These are phyloP conservation scores for Leccinum ochraceum DNA, from an alignment of 768 basidiomycete species.

Conservation along the genomic window DNA sequence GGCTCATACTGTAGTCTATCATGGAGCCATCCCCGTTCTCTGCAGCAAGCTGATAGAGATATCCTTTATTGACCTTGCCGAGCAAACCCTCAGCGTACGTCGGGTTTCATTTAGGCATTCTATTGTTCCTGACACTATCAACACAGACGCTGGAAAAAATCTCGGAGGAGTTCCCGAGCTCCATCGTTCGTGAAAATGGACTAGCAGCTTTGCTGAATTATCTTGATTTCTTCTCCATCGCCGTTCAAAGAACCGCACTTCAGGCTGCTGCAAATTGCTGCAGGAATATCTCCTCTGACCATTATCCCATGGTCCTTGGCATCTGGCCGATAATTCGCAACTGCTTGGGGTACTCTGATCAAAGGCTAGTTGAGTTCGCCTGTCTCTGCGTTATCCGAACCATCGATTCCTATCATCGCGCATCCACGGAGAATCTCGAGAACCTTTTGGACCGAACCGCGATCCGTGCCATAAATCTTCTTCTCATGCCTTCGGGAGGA, in stretches of 20 bases:
- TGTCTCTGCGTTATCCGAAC: constrained; percentile 93
- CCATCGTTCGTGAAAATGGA: constrained; percentile 95
- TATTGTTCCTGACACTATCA: constrained; percentile 17
- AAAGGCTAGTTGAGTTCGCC: constrained; percentile 96
- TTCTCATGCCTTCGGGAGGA: constrained; percentile 83
- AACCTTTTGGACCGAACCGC: constrained; percentile 76
- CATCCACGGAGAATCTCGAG: constrained; percentile 85
- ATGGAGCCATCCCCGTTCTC: constrained; percentile 96
- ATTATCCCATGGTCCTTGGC: constrained; percentile 84
- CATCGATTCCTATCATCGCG: constrained; percentile 88
- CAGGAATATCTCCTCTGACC: constrained; percentile 85
- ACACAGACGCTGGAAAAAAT: constrained; percentile 95
- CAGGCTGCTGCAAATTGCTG: constrained; percentile 98
- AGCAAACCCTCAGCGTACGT: constrained; percentile 96
- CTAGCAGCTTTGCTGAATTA: constrained; percentile 91
- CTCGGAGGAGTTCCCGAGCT: constrained; percentile 93
- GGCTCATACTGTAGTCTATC: constrained; percentile 96
- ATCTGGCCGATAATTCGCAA: constrained; percentile 94
- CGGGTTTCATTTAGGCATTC: not conserved
- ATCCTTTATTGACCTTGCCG: constrained; percentile 96
- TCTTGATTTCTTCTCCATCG: constrained; percentile 98
- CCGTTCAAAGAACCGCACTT: constrained; percentile 94
- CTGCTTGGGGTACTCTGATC: constrained; percentile 89
- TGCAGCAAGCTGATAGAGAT: constrained; percentile 98
- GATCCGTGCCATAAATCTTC: constrained; percentile 80